A percentile compares a stretch with the other conserved stretches of the same genome.
phyloP scores from a whole-genome alignment of 768 basidiomycete genomes.

The Macrolepiota albuminosa region DNA sequence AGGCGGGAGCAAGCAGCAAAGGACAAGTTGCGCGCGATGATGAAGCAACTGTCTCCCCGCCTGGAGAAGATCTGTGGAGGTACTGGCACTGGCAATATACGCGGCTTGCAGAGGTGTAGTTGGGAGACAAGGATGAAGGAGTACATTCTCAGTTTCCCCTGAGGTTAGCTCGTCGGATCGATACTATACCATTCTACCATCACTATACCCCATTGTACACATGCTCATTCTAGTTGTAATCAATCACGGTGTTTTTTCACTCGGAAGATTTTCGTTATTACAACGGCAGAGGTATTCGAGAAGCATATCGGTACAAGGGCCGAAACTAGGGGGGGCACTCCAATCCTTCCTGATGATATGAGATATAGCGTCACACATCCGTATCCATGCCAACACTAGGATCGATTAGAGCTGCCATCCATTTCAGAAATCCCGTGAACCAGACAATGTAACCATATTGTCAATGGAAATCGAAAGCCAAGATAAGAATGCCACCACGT shows the following conservation, averaged over 20 bases:
- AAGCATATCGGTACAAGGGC: not conserved
- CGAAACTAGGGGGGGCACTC: too few species aligned
- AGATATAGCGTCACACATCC: not conserved
- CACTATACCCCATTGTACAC: not conserved
- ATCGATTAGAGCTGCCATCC: not conserved
- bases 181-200: not conserved
- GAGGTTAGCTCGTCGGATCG: not conserved
- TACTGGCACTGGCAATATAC: conserved; percentile 19
- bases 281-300: not conserved
- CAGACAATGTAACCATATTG: not conserved
- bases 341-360: not conserved
- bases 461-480: not conserved
- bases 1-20: conserved; percentile 8
- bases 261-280: not conserved
- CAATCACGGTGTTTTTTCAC: not conserved
- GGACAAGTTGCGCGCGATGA: conserved; percentile 22
- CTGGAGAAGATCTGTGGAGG: conserved; percentile 45
- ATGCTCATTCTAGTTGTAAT: conserved; percentile 2
- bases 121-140: conserved; percentile 60
- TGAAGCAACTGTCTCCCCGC: conserved; percentile 24
- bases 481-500: not conserved
- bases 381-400: not conserved
- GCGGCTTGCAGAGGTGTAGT: conserved; percentile 42
- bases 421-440: not conserved
- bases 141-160: conserved; percentile 64